Evolutionary conservation across 495 filamentous ascomycete genomes (phyloP).

Genomic region (Melanomma pulvis-pyrius): DNA sequence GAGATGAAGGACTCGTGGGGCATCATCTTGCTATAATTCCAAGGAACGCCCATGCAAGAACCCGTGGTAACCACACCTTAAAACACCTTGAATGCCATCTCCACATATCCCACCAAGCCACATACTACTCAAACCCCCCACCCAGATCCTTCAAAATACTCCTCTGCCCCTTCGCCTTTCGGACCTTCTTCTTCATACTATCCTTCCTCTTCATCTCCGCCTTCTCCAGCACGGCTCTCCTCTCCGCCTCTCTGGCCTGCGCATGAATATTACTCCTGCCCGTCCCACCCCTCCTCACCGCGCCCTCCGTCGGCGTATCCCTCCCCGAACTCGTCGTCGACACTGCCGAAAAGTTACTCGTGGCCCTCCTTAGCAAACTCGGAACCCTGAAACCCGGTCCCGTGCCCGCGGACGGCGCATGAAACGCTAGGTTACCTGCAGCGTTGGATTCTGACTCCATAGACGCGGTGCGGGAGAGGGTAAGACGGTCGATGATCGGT

Average conservation of each 20-base stretch:
- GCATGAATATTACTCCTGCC: slow-evolving; percentile 83
- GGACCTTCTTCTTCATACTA: slow-evolving; percentile 61
- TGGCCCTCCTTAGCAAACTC: slow-evolving; percentile 75
- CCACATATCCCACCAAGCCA: not conserved
- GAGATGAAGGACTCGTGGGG: not conserved
- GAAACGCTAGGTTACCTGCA: slow-evolving; percentile 42
- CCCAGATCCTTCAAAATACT: slow-evolving; percentile 29
- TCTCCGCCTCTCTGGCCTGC: slow-evolving; percentile 73
- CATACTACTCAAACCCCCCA: slow-evolving; percentile 33
- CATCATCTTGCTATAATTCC: not conserved
- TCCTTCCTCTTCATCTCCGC: slow-evolving; percentile 66
- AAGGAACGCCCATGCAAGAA: not conserved
- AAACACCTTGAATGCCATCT: not conserved
- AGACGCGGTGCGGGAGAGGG: slow-evolving; percentile 61
- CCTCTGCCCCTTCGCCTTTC: slow-evolving; percentile 19
- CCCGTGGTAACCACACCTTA: not conserved
- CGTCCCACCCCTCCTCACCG: slow-evolving; percentile 53
- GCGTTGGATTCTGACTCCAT: slow-evolving; percentile 58
- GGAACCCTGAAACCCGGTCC: slow-evolving; percentile 69
- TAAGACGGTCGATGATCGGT: slow-evolving; percentile 72
- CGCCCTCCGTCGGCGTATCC: slow-evolving; percentile 46
- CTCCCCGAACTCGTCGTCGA: slow-evolving; percentile 39
- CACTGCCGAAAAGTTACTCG: slow-evolving; percentile 59
- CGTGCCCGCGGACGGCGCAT: slow-evolving; percentile 32
- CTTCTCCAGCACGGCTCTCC: slow-evolving; percentile 60